Base-by-base conservation (phyloP, 805 yeast species). In the Candida saitoana region DNA sequence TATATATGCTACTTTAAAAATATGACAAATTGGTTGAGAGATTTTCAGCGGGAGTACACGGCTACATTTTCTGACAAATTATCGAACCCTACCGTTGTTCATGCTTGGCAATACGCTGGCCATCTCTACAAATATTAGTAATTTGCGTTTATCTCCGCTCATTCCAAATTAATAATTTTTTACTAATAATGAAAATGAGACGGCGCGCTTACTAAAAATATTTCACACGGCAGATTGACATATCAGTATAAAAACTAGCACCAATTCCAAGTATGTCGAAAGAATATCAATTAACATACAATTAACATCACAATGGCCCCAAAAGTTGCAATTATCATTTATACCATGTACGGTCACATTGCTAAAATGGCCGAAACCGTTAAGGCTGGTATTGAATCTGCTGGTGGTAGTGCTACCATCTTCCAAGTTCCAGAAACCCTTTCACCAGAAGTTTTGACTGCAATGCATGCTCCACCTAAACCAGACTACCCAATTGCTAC, bases 291-390 rank as follows among this genome's bases (percentile, higher is more conserved):
- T 7, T 22, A 22, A 11, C 27, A 22, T 22, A 22, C n/a, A n/a
- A n/a, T n/a, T 22, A 22, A 6, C 6, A 22, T 22, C 27, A 53
- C 34, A 50, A 59, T 60, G 63, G 66, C 68, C 38, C 67, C 63
- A 41, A 65, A 57, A 52, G 59, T 66, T 45, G 74, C 74, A 40
- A 67, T 69, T 39, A 61, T 69, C 54, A 65, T 63, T 42, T 89
- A 87, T 73, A 82, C 96, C 18, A 69, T 81, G 34, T 87, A 84
- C 68, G 89, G 87, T 46, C 96, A 88, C 65, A 67, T 87, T 50
- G 76, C 76, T 46, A 62, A 70, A 25, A 57, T 89, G 55, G 93
- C 96, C 36, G 75, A 77, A 60, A 73, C 80, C 30, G 78, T 79
- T 49, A 73, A 80, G 59, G 70, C 71, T 49, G 96, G 96, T 52